A percentile compares a stretch with the other conserved stretches of the same genome.
Conservation (phyloP, 805 yeast genomes). For the Isabelozyma gotoi region DNA sequence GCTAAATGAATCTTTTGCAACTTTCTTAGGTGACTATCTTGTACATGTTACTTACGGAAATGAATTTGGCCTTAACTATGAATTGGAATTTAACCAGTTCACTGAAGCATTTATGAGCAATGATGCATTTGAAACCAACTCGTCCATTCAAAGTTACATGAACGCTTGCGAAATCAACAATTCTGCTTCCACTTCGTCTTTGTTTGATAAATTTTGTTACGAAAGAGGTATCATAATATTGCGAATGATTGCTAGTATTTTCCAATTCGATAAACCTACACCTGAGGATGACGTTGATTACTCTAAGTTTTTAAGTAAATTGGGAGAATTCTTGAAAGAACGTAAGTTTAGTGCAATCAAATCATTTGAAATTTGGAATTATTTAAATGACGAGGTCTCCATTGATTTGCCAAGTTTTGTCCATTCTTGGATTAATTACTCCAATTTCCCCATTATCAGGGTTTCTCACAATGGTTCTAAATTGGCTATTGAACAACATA, state of each 20-base stretch:
- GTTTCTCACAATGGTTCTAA: constrained; percentile 9
- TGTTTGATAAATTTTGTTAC: constrained; percentile 52
- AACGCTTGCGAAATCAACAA: constrained; percentile 11
- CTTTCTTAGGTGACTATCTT: constrained; percentile 60
- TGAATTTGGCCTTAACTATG: constrained; percentile 19
- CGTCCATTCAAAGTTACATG: constrained; percentile 37
- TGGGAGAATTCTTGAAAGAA: constrained; percentile 31
- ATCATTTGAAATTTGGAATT: constrained; percentile 55
- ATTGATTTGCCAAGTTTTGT: constrained; percentile 51
- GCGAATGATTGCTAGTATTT: constrained; percentile 49
- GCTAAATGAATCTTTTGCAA: constrained; percentile 79
- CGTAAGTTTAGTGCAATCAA: constrained; percentile 41
- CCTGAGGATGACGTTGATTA: constrained; percentile 15
- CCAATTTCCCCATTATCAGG: constrained; percentile 57
- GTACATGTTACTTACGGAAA: background rate
- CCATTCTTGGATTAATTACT: constrained; percentile 58
- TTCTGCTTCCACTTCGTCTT: constrained; percentile 38
- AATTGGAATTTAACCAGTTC: constrained; percentile 1
- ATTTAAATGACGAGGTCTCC: constrained; percentile 28
- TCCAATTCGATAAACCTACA: constrained; percentile 26
- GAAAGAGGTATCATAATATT: constrained; percentile 60
- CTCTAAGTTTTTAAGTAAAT: constrained; percentile 24
- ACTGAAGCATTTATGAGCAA: constrained; percentile 21
- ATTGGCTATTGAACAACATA: constrained; percentile 34
- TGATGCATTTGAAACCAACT: constrained; percentile 32